phyloP scores from a whole-genome alignment of 805 yeast genomes.

The Pichia eremophila region DNA sequence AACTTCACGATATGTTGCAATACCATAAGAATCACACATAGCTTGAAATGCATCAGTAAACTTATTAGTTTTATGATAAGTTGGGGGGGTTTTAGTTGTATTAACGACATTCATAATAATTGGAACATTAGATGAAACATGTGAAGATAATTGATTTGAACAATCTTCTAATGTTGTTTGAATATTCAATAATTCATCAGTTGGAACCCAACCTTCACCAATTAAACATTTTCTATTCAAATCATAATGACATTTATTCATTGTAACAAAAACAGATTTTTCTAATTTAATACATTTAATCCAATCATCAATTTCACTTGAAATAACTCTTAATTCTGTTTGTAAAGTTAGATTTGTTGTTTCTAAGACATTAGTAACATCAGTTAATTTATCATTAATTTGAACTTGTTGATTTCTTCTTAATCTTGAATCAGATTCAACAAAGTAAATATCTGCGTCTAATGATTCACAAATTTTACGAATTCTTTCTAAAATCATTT shows the following conservation, averaged over 20 bases:
- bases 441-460: constrained; percentile 68
- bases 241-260: constrained; percentile 64
- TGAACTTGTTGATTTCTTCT: constrained; percentile 31
- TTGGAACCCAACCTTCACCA: constrained; percentile 72
- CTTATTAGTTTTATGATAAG: constrained; percentile 89
- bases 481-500: constrained; percentile 59
- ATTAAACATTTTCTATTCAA: constrained; percentile 54
- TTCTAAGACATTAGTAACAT: constrained; percentile 40
- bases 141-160: constrained; percentile 18
- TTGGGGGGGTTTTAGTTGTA: constrained; percentile 86
- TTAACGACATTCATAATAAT: constrained; percentile 43
- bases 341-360: constrained; percentile 44
- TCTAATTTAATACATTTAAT: constrained; percentile 45
- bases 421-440: constrained; percentile 34
- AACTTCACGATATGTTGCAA: constrained; percentile 87
- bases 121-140: constrained; percentile 18
- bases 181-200: constrained; percentile 38
- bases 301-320: constrained; percentile 55
- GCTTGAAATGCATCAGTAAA: constrained; percentile 89
- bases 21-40: constrained; percentile 92
- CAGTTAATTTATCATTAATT: constrained; percentile 43
- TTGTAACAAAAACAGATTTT: constrained; percentile 44
- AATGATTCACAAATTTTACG: constrained; percentile 81
- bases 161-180: constrained; percentile 36
- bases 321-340: constrained; percentile 57